These are phyloP conservation scores for Diaporthe humulicola DNA, from an alignment of 2,329 filamentous ascomycete genomes.

Conservation along the genomic window DNA sequence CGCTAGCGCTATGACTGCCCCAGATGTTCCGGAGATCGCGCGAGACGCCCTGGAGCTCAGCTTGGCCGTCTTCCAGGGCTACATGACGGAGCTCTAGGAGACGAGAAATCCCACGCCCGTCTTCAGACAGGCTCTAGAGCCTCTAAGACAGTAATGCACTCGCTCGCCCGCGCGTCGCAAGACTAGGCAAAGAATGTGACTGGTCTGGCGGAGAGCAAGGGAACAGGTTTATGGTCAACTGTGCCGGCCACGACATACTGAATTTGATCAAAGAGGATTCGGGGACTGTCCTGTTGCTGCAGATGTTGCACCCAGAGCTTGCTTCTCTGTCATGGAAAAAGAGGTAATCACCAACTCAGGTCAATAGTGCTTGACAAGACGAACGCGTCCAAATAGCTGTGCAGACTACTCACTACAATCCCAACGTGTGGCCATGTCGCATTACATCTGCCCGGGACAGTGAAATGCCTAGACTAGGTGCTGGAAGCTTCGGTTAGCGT, in stretches of 20 bases:
- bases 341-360: background rate
- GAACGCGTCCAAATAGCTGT: too few relatives aligned
- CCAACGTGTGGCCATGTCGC: too few relatives aligned
- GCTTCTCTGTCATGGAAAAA: constrained; percentile 10
- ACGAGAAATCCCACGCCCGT: constrained; percentile 43
- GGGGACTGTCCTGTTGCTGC: constrained; percentile 43
- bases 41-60: background rate
- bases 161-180: constrained; percentile 24
- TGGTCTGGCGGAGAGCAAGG: constrained; percentile 57
- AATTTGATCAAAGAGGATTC: constrained; percentile 44
- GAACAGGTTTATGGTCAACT: constrained; percentile 62
- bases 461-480: too few relatives aligned
- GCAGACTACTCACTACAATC: too few relatives aligned
- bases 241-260: constrained; percentile 63
- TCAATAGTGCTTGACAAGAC: too few relatives aligned
- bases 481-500: background rate
- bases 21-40: background rate
- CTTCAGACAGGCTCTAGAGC: background rate
- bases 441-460: too few relatives aligned
- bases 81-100: constrained; percentile 49
- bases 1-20: background rate
- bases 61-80: constrained; percentile 42
- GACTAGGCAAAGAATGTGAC: background rate
- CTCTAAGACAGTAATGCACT: constrained; percentile 12
- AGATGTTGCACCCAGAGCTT: constrained; percentile 38